phyloP scores from a whole-genome alignment of 225 moss, liverwort and hornwort species.

The Climacium dendroides region DNA sequence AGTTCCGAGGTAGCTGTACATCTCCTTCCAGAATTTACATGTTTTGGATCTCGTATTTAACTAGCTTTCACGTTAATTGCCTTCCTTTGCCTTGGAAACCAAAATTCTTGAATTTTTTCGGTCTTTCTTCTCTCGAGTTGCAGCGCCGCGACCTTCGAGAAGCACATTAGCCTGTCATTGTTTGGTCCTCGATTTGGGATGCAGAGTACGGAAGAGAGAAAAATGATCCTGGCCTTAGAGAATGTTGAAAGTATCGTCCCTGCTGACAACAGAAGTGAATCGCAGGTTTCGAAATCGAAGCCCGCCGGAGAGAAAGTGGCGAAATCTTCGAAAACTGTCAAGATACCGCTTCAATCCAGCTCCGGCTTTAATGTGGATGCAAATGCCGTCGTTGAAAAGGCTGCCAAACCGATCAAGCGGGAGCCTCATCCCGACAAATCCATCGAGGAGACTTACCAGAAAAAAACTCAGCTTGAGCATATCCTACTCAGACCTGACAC shows the following conservation, averaged over 20 bases:
- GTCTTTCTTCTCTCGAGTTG: too few species aligned
- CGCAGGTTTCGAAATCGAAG: conserved; percentile 35
- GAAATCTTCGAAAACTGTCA: conserved; percentile 12
- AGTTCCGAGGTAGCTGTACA: too few species aligned
- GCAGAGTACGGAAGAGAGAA: too few species aligned
- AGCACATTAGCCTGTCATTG: neutral
- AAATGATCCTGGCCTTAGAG: too few species aligned
- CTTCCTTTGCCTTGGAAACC: neutral
- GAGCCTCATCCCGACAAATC: conserved; percentile 38
- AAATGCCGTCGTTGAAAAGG: neutral
- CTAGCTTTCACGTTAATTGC: too few species aligned
- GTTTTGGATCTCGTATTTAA: neutral
- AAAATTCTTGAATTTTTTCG: neutral
- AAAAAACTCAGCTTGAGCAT: conserved; percentile 96
- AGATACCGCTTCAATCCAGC: conserved; percentile 42
- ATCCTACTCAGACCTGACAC: conserved; percentile 92
- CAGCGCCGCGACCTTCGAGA: neutral
- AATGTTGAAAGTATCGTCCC: neutral
- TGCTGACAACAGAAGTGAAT: neutral
- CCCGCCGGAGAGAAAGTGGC: conserved; percentile 6
- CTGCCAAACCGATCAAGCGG: conserved; percentile 2
- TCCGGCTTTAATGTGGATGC: conserved; percentile 34
- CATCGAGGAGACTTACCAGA: conserved; percentile 88
- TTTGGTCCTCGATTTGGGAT: neutral
- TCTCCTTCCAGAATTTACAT: neutral